Evolutionary conservation across 2,329 filamentous ascomycete genomes (phyloP), one percentile per base, ranked within the genome.

Genomic region (Thielaviopsis cerberus): DNA sequence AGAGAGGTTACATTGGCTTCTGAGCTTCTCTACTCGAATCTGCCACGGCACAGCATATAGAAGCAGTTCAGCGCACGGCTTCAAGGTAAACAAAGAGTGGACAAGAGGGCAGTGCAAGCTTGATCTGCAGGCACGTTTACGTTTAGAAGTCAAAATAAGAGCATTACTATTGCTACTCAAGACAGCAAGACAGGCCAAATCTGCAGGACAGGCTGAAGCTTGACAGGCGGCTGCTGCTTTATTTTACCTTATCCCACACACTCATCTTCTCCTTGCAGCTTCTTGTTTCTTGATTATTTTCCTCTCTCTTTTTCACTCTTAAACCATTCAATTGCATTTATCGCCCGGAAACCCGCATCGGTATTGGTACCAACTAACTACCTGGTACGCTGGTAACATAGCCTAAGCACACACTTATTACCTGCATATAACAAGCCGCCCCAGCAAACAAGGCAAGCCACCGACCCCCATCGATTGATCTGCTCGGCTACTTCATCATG

Each of bases 121-220:
- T 58, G 55, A 57, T 58, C 53, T 57, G 57, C 55, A 61, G 57
- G 57, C 56, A 58, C 53, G 37, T 34, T 26, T 24, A 37, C 11
- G 20, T 13, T 34, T 15, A 20, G 13, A 57, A 51, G 45, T 23
- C 48, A 30, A 22, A 52, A 54, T 13, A 53, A 59, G 53, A n/a
- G n/a, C n/a, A n/a, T n/a, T n/a, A n/a, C n/a, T n/a, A n/a, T n/a
- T n/a, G n/a, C n/a, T n/a, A n/a, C n/a, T n/a, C n/a, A n/a, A 54
- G 11, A 54, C 7, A 52, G 17, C 24, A 66, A 67, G 20, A 20
- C 37, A 51, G 25, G n/a, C 24, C n/a, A 41, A 13, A 17, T 48
- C 8, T 7, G 41, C n/a, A n/a, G 34, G n/a, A 48, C 41, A 48
- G 41, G 41, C 41, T 48, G 17, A 48, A 48, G 41, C 45, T 30